Evolutionary conservation across 176 grass and related monocot species (phyloP).

Genomic region (Musa acuminata): DNA sequence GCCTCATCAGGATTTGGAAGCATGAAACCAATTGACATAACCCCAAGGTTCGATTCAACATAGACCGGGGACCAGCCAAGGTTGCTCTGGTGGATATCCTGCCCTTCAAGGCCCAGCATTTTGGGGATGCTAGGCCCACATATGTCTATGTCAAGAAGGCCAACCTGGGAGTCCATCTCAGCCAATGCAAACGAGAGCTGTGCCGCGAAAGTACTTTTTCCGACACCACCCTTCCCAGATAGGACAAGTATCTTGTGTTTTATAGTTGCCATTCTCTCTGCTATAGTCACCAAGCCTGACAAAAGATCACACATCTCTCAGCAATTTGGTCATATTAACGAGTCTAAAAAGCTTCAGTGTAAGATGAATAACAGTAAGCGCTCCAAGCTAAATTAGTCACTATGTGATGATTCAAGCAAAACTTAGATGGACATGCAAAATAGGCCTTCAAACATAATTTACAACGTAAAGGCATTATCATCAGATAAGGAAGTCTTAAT

Average conservation of each 20-base stretch:
- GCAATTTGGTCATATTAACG: too few relatives aligned
- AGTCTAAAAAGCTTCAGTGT: not conserved
- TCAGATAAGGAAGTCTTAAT: too few relatives aligned
- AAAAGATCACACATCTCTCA: not conserved
- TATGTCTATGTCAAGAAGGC: constrained; percentile 59
- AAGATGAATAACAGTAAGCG: not conserved
- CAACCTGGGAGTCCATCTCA: constrained; percentile 46
- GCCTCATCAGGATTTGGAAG: constrained; percentile 50
- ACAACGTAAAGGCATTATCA: too few relatives aligned
- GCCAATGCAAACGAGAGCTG: constrained; percentile 60
- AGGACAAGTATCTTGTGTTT: constrained; percentile 73
- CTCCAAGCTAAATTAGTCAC: not conserved
- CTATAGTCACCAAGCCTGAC: constrained; percentile 62
- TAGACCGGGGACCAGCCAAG: constrained; percentile 60
- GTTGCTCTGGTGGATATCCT: constrained; percentile 66
- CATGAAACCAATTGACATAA: constrained; percentile 81
- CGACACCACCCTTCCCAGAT: constrained; percentile 64
- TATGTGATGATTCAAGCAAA: too few relatives aligned
- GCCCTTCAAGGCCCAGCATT: constrained; percentile 66
- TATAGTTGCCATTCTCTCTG: constrained; percentile 59
- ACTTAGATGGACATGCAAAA: too few relatives aligned
- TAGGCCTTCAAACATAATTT: too few relatives aligned
- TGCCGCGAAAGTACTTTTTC: constrained; percentile 65
- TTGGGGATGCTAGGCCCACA: constrained; percentile 68
- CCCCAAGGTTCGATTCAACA: constrained; percentile 59